These are phyloP conservation scores for Fraxinus albicans DNA, from an alignment of 305 asterid species.

Conservation along the genomic window DNA sequence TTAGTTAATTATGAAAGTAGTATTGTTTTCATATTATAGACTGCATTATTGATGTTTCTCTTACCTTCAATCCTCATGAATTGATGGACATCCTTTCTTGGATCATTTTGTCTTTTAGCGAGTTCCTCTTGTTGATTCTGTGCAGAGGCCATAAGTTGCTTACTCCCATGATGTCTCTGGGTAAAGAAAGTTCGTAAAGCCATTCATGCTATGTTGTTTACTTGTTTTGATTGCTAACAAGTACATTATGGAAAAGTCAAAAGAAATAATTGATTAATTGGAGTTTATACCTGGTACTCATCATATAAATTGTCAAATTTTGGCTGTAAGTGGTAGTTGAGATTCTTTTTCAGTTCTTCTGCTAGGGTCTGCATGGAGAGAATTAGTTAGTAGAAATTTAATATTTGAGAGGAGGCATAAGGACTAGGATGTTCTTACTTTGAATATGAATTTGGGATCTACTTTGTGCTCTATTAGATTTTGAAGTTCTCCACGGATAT, in stretches of 20 bases:
- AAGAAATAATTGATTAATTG: neutral
- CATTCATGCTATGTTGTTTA: conserved; percentile 4
- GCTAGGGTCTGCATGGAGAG: conserved; percentile 52
- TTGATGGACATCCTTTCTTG: conserved; percentile 60
- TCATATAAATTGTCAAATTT: conserved; percentile 50
- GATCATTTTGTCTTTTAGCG: conserved; percentile 45
- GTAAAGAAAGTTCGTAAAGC: conserved; percentile 23
- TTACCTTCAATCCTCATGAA: conserved; percentile 91
- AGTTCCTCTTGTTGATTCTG: conserved; percentile 35
- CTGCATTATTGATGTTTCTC: conserved; percentile 11
- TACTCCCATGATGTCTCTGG: conserved; percentile 45
- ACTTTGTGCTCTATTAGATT: conserved; percentile 81
- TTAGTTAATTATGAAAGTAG: neutral
- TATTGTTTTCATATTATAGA: neutral
- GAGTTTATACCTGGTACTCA: conserved; percentile 58
- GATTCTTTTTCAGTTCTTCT: conserved; percentile 65
- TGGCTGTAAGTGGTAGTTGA: conserved; percentile 51
- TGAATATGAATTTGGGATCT: conserved; percentile 74
- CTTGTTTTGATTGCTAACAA: neutral
- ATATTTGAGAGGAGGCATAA: conserved; percentile 8
- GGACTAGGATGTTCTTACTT: conserved; percentile 43
- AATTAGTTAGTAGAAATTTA: conserved; percentile 20
- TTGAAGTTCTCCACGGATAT: conserved; percentile 75
- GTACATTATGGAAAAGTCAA: neutral
- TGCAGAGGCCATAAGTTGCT: conserved; percentile 26